Conservation (phyloP, 345 rosid species). For the Balakata baccata region DNA sequence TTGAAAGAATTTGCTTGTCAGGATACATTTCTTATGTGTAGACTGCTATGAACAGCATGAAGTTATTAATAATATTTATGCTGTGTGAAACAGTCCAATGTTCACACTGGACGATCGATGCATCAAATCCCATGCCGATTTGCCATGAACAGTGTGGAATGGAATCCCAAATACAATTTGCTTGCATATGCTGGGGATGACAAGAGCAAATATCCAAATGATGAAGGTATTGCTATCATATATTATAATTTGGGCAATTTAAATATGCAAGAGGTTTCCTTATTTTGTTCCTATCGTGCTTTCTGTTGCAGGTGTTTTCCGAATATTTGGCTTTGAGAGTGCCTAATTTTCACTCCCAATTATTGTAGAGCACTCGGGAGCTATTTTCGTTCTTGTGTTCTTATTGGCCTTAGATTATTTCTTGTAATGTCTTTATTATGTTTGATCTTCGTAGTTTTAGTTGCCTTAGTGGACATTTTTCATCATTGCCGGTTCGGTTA, state of each 20-base stretch:
- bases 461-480: too few species aligned
- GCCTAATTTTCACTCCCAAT: conserved; percentile 27
- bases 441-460: neutral
- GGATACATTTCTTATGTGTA: neutral
- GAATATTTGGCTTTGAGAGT: conserved; percentile 82
- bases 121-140: conserved; percentile 96
- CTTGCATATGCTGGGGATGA: conserved; percentile 98
- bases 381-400: neutral
- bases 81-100: conserved; percentile 65
- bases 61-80: neutral
- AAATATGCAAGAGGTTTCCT: neutral
- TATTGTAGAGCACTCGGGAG: neutral
- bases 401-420: neutral
- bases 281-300: neutral
- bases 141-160: conserved; percentile 96
- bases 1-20: neutral
- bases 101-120: conserved; percentile 74
- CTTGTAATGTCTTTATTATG: neutral
- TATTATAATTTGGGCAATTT: neutral
- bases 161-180: conserved; percentile 91
- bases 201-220: conserved; percentile 84
- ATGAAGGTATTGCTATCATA: conserved; percentile 60
- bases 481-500: too few species aligned
- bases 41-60: neutral
- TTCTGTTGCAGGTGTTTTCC: conserved; percentile 69